Base-by-base conservation (phyloP, 129 eudicot genomes). In the Tanacetum coccineum region DNA sequence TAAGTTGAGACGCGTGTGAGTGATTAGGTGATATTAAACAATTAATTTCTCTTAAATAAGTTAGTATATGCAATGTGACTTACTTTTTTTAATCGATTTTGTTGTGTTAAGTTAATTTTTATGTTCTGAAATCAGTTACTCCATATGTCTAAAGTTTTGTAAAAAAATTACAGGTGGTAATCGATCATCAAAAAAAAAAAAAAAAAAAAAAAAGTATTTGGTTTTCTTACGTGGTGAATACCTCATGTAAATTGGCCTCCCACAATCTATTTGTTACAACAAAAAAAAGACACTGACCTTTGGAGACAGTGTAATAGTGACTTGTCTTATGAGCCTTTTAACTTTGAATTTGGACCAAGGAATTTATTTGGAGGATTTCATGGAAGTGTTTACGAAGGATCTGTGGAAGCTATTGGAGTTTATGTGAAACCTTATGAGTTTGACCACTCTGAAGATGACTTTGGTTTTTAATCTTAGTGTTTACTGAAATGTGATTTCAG, bases 321-420 rank as follows among this genome's bases (percentile, higher is more conserved):
- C 14, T 32, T 4, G 15, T 3, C 12, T 1, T 54, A 54, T 19
- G 42, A 20, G 25, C 47, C 45, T 3, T 70, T 70, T 44, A 46
- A 46, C 12, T 70, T 45, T 70, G 59, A 70, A 28, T 59, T 70
- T 28, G 75, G 75, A 59, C 48, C 67, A 11, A 59, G 17, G 15
- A 4, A 12, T 12, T 47, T 9, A 13, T 59, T 69, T 47, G 67
- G 59, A 22, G 75, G 75, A 15, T 70, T 70, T 59, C 67, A 58
- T 59, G 75, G 75, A 17, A 51, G 17, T 10, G 51, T 52, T 67
- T 36, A n/a, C 18, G 2, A 30, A 3, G 59, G 56, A 13, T 26
- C 11, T 4, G 18, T 70, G 30, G 1, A 59, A 13, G 57, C 67
- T 9, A 45, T 63, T 44, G 68, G 68, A 12, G 68, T 63, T 11